phyloP scores from a whole-genome alignment of 2,329 filamentous ascomycete species.

The Arthrobotrys entomopaga region DNA sequence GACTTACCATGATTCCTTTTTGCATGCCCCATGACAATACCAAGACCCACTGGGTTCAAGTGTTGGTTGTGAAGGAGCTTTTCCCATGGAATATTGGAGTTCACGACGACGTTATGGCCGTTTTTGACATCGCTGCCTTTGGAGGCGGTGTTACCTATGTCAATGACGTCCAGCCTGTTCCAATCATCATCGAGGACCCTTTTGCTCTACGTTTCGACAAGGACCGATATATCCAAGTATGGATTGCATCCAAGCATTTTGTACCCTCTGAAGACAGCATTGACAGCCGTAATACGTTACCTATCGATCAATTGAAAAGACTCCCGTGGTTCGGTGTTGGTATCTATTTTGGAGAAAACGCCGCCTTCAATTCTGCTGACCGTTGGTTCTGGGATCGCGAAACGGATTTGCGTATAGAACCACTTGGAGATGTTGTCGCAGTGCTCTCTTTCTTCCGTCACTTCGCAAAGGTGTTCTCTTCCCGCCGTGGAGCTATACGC shows the following conservation, averaged over 20 bases:
- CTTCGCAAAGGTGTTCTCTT: conserved; percentile 4
- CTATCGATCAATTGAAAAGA: neutral
- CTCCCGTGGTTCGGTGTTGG: conserved; percentile 19
- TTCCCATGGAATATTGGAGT: conserved; percentile 17
- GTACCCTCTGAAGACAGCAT: neutral
- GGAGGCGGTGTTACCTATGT: neutral
- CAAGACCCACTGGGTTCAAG: conserved; percentile 43
- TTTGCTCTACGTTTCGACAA: conserved; percentile 20
- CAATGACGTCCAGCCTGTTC: neutral
- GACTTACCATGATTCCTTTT: conserved; percentile 43
- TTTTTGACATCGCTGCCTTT: neutral
- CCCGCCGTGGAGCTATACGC: conserved; percentile 35
- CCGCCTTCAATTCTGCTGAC: conserved; percentile 22
- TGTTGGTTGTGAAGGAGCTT: conserved; percentile 35
- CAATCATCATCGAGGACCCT: conserved; percentile 18
- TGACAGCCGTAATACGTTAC: neutral
- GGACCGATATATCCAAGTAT: conserved; percentile 41
- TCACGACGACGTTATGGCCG: neutral
- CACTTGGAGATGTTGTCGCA: conserved; percentile 36
- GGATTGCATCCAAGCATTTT: conserved; percentile 22
- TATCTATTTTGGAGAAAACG: conserved; percentile 31
- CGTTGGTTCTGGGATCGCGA: conserved; percentile 34
- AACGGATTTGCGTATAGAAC: conserved; percentile 25
- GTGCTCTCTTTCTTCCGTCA: conserved; percentile 21
- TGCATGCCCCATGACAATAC: conserved; percentile 35